These are phyloP conservation scores for Skeletonema tropicum DNA, from an alignment of 108 stramenopile species.

Conservation along the genomic window DNA sequence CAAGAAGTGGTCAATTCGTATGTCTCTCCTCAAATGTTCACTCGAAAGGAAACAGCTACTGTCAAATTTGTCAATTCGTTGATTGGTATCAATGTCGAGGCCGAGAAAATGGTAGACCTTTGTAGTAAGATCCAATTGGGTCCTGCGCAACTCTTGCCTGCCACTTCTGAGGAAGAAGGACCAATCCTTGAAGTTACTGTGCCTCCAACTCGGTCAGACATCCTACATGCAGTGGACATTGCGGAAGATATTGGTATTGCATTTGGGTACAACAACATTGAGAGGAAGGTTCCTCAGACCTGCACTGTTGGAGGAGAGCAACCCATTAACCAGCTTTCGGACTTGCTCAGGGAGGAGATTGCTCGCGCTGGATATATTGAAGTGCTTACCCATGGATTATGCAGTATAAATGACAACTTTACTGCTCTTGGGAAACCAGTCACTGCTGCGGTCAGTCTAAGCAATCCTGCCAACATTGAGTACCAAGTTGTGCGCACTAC, in stretches of 20 bases:
- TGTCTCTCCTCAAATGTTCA: constrained; percentile 72
- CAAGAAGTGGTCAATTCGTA: constrained; percentile 67
- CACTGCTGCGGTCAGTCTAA: constrained; percentile 82
- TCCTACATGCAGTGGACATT: constrained; percentile 97
- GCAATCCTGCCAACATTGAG: constrained; percentile 97
- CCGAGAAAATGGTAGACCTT: constrained; percentile 79
- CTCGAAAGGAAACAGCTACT: constrained; percentile 70
- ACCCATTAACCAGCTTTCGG: constrained; percentile 90
- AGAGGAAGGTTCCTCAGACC: constrained; percentile 85
- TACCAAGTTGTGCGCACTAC: constrained; percentile 98
- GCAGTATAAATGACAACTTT: constrained; percentile 93
- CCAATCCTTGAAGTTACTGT: constrained; percentile 90
- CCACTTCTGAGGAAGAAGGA: constrained; percentile 53
- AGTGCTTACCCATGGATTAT: constrained; percentile 91
- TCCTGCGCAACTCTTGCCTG: constrained; percentile 73
- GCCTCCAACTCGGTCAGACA: constrained; percentile 96
- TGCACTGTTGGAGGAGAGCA: constrained; percentile 85
- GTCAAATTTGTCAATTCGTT: constrained; percentile 90
- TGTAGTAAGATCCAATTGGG: constrained; percentile 97
- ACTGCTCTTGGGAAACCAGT: constrained; percentile 78
- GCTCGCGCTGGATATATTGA: constrained; percentile 93
- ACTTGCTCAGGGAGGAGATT: constrained; percentile 97
- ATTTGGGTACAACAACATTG: constrained; percentile 98
- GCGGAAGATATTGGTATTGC: constrained; percentile 99
- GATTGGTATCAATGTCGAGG: constrained; percentile 86